Base-by-base conservation (phyloP, 345 rosid genomes). In the Camelina sativa region DNA sequence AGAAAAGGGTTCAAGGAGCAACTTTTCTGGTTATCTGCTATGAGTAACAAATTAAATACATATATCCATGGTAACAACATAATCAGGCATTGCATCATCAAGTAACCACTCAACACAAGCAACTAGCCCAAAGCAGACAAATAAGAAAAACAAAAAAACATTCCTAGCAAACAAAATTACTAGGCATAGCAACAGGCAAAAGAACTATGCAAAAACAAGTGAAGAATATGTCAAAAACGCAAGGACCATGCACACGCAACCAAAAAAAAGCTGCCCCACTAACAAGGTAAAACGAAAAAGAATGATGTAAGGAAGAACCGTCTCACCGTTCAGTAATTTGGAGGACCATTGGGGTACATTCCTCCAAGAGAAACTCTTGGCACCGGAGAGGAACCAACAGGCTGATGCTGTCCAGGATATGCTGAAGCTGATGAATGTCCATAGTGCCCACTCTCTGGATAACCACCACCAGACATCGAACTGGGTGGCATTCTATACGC, bases 321-420 rank as follows among this genome's bases (percentile, higher is more conserved):
- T 88, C 97, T 89, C 41, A 77, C 80, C 76, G 15, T 58, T 77
- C 88, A 91, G 82, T 83, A 89, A 76, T 88, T 86, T 48, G 92
- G 86, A 16, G 92, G 96, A 56, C 51, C 80, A 79, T 79, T 91
- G 1, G 91, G 89, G 65, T 91, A 91, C 88, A 88, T 85, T 66
- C 85, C 91, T n/a, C 91, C 86, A 7, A 83, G 85, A 30, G 91
- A 91, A 80, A 87, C 88, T 77, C 96, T 84, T 1, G 97, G 96
- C 37, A 81, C 82, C 0, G 93, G 88, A 8, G 96, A 84, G 13
- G 88, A 78, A 54, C 93, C 91, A 22, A 85, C 78, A 22, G 86
- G 85, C 78, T 84, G 91, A 61, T 80, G 86, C 78, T 85, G 97
- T 77, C 81, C 79, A 15, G 92, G 91, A 73, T 84, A 88, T 46